These are phyloP conservation scores for Serendipita sp. DNA, from an alignment of 768 basidiomycete species.

Conservation along the genomic window DNA sequence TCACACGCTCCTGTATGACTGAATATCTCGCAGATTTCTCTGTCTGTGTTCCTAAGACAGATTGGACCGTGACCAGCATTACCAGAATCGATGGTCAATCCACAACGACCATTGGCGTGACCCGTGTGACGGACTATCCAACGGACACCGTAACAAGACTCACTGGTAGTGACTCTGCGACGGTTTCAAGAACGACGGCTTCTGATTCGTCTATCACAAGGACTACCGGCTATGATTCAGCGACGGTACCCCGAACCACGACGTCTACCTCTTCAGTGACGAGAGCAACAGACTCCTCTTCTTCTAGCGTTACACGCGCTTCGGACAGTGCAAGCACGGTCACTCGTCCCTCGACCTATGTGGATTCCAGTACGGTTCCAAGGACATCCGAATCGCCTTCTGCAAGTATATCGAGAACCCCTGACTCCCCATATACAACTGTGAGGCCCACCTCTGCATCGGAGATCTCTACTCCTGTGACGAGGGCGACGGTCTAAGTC, in stretches of 20 bases:
- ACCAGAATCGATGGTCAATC: not conserved
- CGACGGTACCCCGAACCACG: not conserved
- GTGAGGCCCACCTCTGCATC: not conserved
- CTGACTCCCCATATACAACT: not conserved
- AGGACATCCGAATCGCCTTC: not conserved
- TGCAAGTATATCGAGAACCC: not conserved
- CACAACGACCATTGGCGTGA: not conserved
- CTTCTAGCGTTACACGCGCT: not conserved
- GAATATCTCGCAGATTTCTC: not conserved
- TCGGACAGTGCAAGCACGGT: not conserved
- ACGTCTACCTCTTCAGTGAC: not conserved
- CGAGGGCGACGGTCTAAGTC: not conserved
- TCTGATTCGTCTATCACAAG: not conserved
- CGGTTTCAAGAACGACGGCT: not conserved
- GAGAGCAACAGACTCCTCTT: not conserved
- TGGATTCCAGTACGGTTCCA: not conserved
- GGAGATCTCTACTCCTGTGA: not conserved
- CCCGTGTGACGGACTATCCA: not conserved
- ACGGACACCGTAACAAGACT: not conserved
- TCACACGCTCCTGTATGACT: not conserved
- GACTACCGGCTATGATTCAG: not conserved
- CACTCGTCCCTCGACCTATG: not conserved
- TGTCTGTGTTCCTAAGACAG: not conserved
- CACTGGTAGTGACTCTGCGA: not conserved
- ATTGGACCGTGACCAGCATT: not conserved